Evolutionary conservation across 352 stramenopile genomes (phyloP).

Genomic region (Pythium graminicola): DNA sequence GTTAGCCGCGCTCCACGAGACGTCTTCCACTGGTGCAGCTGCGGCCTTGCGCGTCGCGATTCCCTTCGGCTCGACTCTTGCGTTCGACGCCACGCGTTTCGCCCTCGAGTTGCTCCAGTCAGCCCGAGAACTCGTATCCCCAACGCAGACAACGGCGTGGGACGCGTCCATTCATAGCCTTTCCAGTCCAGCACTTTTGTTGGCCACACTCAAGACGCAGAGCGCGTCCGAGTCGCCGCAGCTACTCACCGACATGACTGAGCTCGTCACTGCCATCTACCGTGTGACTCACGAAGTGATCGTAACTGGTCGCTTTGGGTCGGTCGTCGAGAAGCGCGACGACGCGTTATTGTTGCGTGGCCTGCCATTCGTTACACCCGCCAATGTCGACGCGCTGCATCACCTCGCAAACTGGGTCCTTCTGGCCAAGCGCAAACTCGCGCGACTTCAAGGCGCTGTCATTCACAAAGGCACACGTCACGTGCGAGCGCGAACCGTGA

Average conservation of each 20-base stretch:
- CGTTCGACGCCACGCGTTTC: slow-evolving; percentile 52
- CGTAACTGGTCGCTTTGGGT: slow-evolving; percentile 33
- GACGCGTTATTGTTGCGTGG: slow-evolving; percentile 16
- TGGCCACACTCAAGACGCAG: slow-evolving; percentile 64
- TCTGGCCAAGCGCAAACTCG: slow-evolving; percentile 65
- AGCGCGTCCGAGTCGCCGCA: slow-evolving; percentile 26
- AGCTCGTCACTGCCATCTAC: slow-evolving; percentile 47
- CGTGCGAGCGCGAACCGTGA: slow-evolving; percentile 31
- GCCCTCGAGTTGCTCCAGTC: slow-evolving; percentile 57
- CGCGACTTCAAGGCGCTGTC: slow-evolving; percentile 39
- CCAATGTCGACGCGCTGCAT: slow-evolving; percentile 69
- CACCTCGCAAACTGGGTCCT: slow-evolving; percentile 79
- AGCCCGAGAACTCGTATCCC: slow-evolving; percentile 7
- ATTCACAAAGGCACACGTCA: slow-evolving; percentile 26
- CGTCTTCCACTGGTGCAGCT: background rate
- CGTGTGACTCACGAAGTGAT: slow-evolving; percentile 41
- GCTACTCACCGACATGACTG: slow-evolving; percentile 53
- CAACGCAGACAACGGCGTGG: slow-evolving; percentile 10
- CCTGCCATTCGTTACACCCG: slow-evolving; percentile 31
- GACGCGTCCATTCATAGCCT: slow-evolving; percentile 27
- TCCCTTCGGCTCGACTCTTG: slow-evolving; percentile 38
- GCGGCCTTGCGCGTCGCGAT: background rate
- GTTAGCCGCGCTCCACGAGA: slow-evolving; percentile 25
- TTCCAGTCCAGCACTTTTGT: slow-evolving; percentile 57
- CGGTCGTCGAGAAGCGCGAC: slow-evolving; percentile 29